Evolutionary conservation across 2,329 filamentous ascomycete genomes (phyloP), one percentile per base, ranked within the genome.

Genomic region (Colletotrichum tropicale): DNA sequence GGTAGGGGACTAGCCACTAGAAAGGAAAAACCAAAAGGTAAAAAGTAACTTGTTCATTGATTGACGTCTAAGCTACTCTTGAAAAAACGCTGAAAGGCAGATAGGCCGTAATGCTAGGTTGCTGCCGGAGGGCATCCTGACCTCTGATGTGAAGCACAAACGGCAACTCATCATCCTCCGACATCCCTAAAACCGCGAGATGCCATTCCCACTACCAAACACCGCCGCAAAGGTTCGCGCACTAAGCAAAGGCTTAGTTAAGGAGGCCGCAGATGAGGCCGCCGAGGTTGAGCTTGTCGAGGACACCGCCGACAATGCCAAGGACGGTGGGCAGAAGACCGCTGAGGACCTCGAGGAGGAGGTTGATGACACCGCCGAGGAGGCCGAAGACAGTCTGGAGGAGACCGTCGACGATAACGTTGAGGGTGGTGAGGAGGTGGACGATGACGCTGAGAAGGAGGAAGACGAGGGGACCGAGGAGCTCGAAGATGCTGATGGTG

Each of bases 401-500:
- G 28, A 75, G 70, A 26, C 70, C 70, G 6, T 68, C 74, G 13
- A 75, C 43, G 15, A 75, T 24, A 18, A 55, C 43, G 70, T 75
- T 75, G 64, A 75, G 74, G 48, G 64, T 58, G 58, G 21, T 26
- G 56, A 75, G 74, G 15, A 75, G 74, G 58, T 75, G 58, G 56
- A 52, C 24, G 70, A 75, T 21, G 10, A 69, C 70, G 34, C 56
- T 48, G 15, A 75, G 70, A 15, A 75, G 74, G 43, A 68, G 58
- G 43, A 75, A 74, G 56, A 75, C 58, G 4, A 75, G 65, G 28
- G 74, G 64, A 7, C 74, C 74, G 13, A 75, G 74, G 10, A 75
- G 74, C 58, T 75, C 74, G 24, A 75, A 75, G 70, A 75, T 74
- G 74, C 69, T 73, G 56, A n/a, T n/a, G 38, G n/a, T 73, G 70